Percentiles rank a stretch among this genome's conserved stretches.
phyloP scores from a whole-genome alignment of 495 filamentous ascomycete genomes.

The Neurospora hispaniola region DNA sequence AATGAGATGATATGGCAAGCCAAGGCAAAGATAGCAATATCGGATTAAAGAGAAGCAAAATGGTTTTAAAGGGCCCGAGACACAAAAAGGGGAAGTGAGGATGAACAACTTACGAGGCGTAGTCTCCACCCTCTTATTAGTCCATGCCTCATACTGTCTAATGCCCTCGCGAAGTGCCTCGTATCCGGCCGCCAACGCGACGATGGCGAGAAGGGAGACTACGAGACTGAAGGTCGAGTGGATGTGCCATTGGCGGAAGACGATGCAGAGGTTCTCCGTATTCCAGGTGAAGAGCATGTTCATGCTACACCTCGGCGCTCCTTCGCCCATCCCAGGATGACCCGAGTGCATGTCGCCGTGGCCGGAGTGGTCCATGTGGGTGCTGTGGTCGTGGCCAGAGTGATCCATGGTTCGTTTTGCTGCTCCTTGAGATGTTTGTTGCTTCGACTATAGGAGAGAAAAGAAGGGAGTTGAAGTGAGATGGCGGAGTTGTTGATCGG shows the following conservation, averaged over 20 bases:
- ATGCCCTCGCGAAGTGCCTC: conserved; percentile 71
- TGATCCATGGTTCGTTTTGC: conserved; percentile 30
- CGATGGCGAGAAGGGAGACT: conserved; percentile 70
- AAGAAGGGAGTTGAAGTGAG: neutral
- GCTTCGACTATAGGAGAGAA: neutral
- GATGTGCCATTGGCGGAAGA: conserved; percentile 88
- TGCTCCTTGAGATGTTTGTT: neutral
- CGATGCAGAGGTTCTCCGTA: conserved; percentile 82
- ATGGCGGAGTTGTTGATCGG: neutral
- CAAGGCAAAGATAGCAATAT: neutral
- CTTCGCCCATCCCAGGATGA: conserved; percentile 12
- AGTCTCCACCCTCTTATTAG: conserved; percentile 40
- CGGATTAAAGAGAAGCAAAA: neutral
- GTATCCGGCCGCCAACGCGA: conserved; percentile 78
- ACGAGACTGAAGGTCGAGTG: conserved; percentile 58
- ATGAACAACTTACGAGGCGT: conserved; percentile 43
- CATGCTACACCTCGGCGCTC: conserved; percentile 58
- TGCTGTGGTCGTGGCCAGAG: conserved; percentile 29
- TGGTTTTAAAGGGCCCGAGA: conserved; percentile 2
- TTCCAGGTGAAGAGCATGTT: conserved; percentile 98
- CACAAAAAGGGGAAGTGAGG: neutral
- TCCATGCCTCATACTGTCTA: conserved; percentile 61
- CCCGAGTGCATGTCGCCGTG: conserved; percentile 45
- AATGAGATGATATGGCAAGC: neutral
- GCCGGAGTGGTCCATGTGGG: conserved; percentile 30